phyloP scores from a whole-genome alignment of 345 rosid species.

The Lumnitzera littorea region DNA sequence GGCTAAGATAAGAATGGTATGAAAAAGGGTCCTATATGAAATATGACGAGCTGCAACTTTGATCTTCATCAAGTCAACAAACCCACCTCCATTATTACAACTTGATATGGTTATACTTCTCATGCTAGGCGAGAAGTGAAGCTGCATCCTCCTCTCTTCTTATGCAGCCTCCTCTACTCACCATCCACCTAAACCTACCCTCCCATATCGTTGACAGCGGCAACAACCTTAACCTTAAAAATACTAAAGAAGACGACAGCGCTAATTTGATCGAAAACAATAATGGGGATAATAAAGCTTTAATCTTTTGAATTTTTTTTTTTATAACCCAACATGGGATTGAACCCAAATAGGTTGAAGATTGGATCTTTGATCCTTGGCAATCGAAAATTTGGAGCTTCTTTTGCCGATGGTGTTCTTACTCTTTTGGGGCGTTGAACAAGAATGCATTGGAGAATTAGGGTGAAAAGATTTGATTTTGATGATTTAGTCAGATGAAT shows the following conservation, averaged over 20 bases:
- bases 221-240: constrained; percentile 4
- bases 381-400: background rate
- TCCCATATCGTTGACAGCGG: constrained; percentile 1
- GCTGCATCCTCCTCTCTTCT: constrained; percentile 78
- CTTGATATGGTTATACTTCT: constrained; percentile 99
- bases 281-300: background rate
- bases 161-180: constrained; percentile 53
- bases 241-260: too few species aligned
- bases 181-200: background rate
- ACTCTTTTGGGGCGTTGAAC: constrained; percentile 27
- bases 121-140: constrained; percentile 99
- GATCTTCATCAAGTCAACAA: constrained; percentile 99
- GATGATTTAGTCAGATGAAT: background rate
- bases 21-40: constrained; percentile 94
- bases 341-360: constrained; percentile 15
- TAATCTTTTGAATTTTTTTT: background rate
- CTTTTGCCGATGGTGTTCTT: background rate
- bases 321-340: constrained; percentile 68
- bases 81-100: constrained; percentile 57
- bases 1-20: constrained; percentile 91
- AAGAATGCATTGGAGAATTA: constrained; percentile 61
- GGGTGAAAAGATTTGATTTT: background rate
- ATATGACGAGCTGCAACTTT: constrained; percentile 99
- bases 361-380: constrained; percentile 1
- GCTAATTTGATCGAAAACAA: background rate